phyloP scores from a whole-genome alignment of 495 filamentous ascomycete species.

The Hypoxylon perforatum region DNA sequence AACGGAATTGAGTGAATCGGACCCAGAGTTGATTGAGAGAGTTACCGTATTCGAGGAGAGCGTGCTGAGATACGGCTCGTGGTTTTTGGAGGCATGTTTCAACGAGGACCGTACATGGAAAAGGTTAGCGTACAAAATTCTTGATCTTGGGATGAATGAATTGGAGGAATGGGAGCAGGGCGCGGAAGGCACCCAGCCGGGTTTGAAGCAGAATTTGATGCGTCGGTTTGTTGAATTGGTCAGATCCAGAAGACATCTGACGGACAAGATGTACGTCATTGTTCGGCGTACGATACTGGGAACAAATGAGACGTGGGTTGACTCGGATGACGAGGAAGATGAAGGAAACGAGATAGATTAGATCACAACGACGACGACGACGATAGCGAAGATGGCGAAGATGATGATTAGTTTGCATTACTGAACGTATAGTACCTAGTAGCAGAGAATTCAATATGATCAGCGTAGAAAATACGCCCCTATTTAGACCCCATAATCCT shows the following conservation, averaged over 20 bases:
- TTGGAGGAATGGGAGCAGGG: conserved; percentile 19
- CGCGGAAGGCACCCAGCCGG: background rate
- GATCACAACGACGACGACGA: too few species aligned
- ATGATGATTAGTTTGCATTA: background rate
- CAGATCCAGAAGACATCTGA: background rate
- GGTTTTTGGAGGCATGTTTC: conserved; percentile 29
- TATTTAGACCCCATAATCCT: too few species aligned
- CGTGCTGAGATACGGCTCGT: conserved; percentile 38
- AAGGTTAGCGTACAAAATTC: background rate
- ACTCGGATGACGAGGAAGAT: background rate
- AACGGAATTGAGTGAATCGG: background rate
- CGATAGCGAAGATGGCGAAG: too few species aligned
- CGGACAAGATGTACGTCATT: background rate
- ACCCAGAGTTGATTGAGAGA: conserved; percentile 4
- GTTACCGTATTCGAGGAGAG: conserved; percentile 28
- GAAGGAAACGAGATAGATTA: too few species aligned
- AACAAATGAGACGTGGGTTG: background rate
- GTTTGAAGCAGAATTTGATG: conserved; percentile 3
- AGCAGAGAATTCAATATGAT: too few species aligned
- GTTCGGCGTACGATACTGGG: background rate
- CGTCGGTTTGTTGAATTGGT: conserved; percentile 14
- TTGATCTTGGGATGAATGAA: conserved; percentile 1
- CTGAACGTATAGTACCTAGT: too few species aligned
- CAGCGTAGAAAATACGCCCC: too few species aligned
- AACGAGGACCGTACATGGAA: background rate